A percentile compares a stretch with the other conserved stretches of the same genome.
phyloP scores from a whole-genome alignment of 169 alveolate genomes.

The Plasmodium fragile region DNA sequence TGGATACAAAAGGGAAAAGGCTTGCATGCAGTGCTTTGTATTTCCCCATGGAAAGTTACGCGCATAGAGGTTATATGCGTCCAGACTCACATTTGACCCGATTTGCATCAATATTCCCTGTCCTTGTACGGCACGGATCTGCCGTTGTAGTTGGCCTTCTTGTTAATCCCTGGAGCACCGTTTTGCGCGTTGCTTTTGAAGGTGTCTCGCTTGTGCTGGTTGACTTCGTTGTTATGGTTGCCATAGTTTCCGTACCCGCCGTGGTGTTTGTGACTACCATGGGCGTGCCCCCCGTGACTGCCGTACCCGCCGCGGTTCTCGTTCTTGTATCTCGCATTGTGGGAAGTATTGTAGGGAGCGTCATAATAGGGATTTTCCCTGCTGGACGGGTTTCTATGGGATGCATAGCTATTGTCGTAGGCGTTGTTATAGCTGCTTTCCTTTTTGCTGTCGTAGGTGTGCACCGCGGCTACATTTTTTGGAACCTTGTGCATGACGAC shows the following conservation, averaged over 20 bases:
- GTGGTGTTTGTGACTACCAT: conserved; percentile 2
- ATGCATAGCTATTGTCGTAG: conserved; percentile 2
- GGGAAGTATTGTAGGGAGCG: background rate
- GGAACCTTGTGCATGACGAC: conserved; percentile 1
- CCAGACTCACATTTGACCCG: background rate
- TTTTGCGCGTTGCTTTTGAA: conserved; percentile 2
- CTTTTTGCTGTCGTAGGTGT: conserved; percentile 27
- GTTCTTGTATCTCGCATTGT: background rate
- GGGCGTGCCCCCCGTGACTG: background rate
- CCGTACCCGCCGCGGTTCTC: background rate
- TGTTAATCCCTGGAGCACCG: conserved; percentile 11
- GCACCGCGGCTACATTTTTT: background rate
- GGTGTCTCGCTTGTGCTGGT: conserved; percentile 21
- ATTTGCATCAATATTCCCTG: conserved; percentile 22
- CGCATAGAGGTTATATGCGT: background rate
- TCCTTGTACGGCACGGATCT: conserved; percentile 72
- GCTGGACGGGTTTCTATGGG: background rate
- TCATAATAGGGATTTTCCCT: background rate
- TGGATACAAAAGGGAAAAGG: background rate
- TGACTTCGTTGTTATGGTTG: conserved; percentile 5
- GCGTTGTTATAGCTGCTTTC: conserved; percentile 3
- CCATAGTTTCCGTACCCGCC: background rate
- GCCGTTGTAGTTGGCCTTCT: conserved; percentile 22
- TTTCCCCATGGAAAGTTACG: background rate
- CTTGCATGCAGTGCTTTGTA: background rate